Evolutionary conservation across 257 asterid species (phyloP).

Genomic region (Ballota nigra): DNA sequence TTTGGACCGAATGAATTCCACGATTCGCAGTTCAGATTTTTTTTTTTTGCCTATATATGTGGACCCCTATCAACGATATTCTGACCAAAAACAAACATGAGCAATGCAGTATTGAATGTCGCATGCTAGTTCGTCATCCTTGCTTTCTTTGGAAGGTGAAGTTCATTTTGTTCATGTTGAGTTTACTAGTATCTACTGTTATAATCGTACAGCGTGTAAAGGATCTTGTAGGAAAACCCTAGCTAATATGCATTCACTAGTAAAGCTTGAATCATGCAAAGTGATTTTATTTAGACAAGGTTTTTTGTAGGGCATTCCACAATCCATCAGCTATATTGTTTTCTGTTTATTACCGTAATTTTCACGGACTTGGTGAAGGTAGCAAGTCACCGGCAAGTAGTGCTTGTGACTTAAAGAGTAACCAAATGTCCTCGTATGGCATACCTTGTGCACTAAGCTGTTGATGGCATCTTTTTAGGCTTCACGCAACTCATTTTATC

Average conservation of each 20-base stretch:
- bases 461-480: background rate
- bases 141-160: background rate
- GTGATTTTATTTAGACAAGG: background rate
- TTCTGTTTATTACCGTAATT: too few relatives aligned
- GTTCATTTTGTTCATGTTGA: background rate
- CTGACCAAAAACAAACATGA: background rate
- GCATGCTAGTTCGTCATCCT: background rate
- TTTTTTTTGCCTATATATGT: background rate
- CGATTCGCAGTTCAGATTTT: background rate
- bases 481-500: background rate
- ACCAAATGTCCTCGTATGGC: background rate
- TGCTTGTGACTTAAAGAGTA: background rate
- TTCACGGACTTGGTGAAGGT: too few relatives aligned
- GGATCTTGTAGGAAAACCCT: too few relatives aligned
- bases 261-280: background rate
- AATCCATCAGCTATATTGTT: too few relatives aligned
- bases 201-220: too few relatives aligned
- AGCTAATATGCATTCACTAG: background rate
- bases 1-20: background rate
- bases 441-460: background rate
- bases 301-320: background rate
- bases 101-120: background rate
- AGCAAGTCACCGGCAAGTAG: too few relatives aligned
- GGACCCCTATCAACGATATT: background rate
- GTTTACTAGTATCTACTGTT: background rate